Conservation (phyloP, 768 basidiomycete genomes). For the Lentinula lateritia region DNA sequence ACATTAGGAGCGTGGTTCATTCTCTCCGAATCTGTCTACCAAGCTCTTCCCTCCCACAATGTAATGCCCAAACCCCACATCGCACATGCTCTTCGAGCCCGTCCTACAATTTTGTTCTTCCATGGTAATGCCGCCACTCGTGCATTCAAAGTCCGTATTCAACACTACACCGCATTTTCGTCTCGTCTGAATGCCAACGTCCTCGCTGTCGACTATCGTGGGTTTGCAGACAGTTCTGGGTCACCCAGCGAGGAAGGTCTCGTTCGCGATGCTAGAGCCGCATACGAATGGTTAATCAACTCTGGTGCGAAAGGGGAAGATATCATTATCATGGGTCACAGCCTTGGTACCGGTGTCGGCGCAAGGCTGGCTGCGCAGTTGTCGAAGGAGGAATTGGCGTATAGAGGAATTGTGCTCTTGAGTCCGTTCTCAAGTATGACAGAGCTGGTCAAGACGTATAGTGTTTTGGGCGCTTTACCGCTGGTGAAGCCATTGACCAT, state of each 20-base stretch:
- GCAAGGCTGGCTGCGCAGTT: conserved; percentile 44
- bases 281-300: conserved; percentile 70
- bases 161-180: conserved; percentile 60
- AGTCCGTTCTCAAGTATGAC: conserved; percentile 56
- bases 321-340: conserved; percentile 79
- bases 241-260: conserved; percentile 74
- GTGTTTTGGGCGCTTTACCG: conserved; percentile 61
- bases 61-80: conserved; percentile 36
- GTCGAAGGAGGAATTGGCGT: conserved; percentile 32
- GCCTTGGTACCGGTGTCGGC: conserved; percentile 81
- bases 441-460: conserved; percentile 62
- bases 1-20: conserved; percentile 84
- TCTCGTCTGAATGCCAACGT: conserved; percentile 69
- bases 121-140: conserved; percentile 90
- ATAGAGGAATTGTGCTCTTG: conserved; percentile 46
- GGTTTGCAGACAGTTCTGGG: conserved; percentile 85
- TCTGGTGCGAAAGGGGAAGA: conserved; percentile 52
- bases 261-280: conserved; percentile 64
- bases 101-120: conserved; percentile 84
- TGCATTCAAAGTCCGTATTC: conserved; percentile 61
- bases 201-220: conserved; percentile 86
- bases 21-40: conserved; percentile 62
- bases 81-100: conserved; percentile 42
- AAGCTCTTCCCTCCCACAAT: conserved; percentile 35
- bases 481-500: conserved; percentile 63